Evolutionary conservation across 306 rosid genomes (phyloP).

Genomic region (Prunus campanulata): DNA sequence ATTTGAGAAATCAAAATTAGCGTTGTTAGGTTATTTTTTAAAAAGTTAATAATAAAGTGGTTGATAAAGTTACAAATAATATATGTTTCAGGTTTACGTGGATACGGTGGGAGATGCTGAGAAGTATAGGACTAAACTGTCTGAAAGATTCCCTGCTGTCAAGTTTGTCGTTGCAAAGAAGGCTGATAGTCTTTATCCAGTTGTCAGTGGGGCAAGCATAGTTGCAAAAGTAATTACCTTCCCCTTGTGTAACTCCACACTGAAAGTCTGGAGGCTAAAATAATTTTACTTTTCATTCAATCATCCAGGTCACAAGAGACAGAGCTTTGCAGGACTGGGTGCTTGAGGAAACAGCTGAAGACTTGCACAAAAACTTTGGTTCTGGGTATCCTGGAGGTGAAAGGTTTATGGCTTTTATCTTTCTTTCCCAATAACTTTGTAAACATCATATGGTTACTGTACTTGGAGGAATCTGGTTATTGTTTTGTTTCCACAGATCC

Average conservation of each 20-base stretch:
- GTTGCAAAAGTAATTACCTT: slow-evolving; percentile 69
- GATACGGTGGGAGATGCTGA: slow-evolving; percentile 95
- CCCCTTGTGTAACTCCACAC: neutral
- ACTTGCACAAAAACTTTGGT: slow-evolving; percentile 71
- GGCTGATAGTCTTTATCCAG: slow-evolving; percentile 97
- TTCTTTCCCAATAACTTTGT: neutral
- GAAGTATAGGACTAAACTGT: slow-evolving; percentile 67
- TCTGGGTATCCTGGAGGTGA: slow-evolving; percentile 98
- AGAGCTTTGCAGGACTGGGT: slow-evolving; percentile 76
- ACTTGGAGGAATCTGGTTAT: slow-evolving; percentile 20
- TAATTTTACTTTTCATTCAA: slow-evolving; percentile 10
- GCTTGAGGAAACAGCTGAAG: slow-evolving; percentile 82
- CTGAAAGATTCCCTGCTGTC: slow-evolving; percentile 62
- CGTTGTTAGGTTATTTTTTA: slow-evolving; percentile 2
- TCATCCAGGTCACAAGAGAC: slow-evolving; percentile 82
- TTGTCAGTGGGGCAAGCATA: slow-evolving; percentile 97
- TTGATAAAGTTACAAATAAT: neutral
- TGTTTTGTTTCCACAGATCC: slow-evolving; percentile 61
- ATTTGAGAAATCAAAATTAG: neutral
- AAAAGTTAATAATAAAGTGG: neutral
- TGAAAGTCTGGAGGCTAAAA: neutral
- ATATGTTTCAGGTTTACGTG: slow-evolving; percentile 66
- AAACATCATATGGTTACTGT: slow-evolving; percentile 4
- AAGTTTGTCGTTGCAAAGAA: slow-evolving; percentile 95
- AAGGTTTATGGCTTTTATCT: slow-evolving; percentile 2